Base-by-base conservation (phyloP, 1,284 basidiomycete genomes). In the Puccinia polysora region DNA sequence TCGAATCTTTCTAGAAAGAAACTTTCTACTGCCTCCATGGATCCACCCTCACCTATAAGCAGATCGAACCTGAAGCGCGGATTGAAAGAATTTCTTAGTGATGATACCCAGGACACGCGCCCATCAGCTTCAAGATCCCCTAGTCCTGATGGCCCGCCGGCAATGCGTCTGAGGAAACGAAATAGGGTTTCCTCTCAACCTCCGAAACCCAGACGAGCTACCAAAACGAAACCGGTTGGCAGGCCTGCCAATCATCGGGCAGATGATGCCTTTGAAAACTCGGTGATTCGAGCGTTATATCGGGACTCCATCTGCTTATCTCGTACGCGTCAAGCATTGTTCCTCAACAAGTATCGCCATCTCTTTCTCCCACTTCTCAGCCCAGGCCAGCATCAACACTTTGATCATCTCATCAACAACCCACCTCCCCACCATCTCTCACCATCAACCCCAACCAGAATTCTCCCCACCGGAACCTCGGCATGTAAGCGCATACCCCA, bases 401-500 rank as follows among this genome's bases (percentile, higher is more conserved):
- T 50, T 20, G 49, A 50, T 7, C 20, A 20, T 20, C 49, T 23
- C 49, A 50, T 50, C 18, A 8, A 50, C 20, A 5, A 50, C n/a
- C 49, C 6, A 50, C 15, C 49, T 50, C 7, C 49, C n/a, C 2
- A 50, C 49, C 20, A 2, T 50, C 2, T 20, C 28, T 23, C n/a
- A 20, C 49, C n/a, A 50, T 7, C 49, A 8, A 25, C 4, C 14
- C 49, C 8, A 50, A 23, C 20, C 20, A 7, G 6, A 20, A 50
- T 20, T 23, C n/a, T n/a, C n/a, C 49, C 49, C 14, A 50, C 20
- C n/a, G 15, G 28, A 20, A 25, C 28, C 7, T 50, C 49, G 2
- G 20, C 49, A 8, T 50, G 49, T 20, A 50, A 50, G 49, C 49
- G 49, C 49, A 25, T 65, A 10, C 64, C 50, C 7, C 65, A 68